phyloP scores from a whole-genome alignment of 176 grass and related monocot species.

The Hyparrhenia diplandra region DNA sequence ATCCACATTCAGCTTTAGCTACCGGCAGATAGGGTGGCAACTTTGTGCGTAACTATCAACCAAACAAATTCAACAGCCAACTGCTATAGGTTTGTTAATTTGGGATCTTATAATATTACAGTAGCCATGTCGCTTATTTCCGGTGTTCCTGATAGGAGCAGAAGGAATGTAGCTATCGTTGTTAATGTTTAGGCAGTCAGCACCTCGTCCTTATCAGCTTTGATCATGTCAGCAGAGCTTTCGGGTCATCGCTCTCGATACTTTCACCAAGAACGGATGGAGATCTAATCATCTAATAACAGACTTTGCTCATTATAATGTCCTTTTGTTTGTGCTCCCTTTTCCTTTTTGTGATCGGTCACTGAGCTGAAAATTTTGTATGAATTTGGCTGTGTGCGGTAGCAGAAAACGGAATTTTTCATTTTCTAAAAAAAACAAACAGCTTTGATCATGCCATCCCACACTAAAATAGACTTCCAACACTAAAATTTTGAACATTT shows the following conservation, averaged over 20 bases:
- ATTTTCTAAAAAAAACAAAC: background rate
- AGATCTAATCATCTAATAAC: background rate
- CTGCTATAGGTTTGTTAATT: background rate
- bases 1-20: background rate
- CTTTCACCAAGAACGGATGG: background rate
- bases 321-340: background rate
- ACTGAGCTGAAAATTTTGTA: background rate
- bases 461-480: background rate
- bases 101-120: background rate
- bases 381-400: background rate
- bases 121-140: background rate
- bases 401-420: background rate
- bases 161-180: background rate
- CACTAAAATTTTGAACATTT: background rate
- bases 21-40: background rate
- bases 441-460: background rate
- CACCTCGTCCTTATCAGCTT: background rate
- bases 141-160: background rate
- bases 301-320: background rate
- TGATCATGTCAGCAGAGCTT: background rate
- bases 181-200: background rate
- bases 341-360: background rate
- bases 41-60: background rate
- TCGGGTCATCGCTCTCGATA: background rate
- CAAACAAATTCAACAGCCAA: constrained; percentile 6